phyloP scores from a whole-genome alignment of 108 stramenopile species.

The Skeletonema potamos region DNA sequence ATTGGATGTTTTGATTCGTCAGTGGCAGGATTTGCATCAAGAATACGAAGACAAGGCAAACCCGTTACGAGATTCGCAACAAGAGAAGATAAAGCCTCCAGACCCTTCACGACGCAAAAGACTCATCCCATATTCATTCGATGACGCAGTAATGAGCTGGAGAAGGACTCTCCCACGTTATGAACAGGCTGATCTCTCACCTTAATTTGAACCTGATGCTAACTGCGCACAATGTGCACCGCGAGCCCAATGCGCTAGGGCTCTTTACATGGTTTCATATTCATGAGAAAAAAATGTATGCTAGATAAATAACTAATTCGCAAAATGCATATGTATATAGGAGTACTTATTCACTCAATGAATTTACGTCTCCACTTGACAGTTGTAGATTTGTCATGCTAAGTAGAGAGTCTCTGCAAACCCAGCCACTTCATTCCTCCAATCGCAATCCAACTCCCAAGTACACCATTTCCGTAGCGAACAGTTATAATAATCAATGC shows the following conservation, averaged over 20 bases:
- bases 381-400: background rate
- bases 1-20: constrained; percentile 50
- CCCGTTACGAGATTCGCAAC: constrained; percentile 31
- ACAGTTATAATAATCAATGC: constrained; percentile 43
- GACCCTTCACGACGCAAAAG: constrained; percentile 23
- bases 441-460: constrained; percentile 78
- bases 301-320: background rate
- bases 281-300: background rate
- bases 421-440: constrained; percentile 69
- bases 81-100: constrained; percentile 18
- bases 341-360: background rate
- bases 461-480: constrained; percentile 66
- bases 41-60: constrained; percentile 37
- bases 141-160: constrained; percentile 13
- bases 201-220: background rate
- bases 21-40: constrained; percentile 38
- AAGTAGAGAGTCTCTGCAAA: constrained; percentile 59
- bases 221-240: background rate
- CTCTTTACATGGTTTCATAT: background rate
- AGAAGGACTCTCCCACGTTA: background rate
- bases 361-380: no score
- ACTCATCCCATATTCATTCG: constrained; percentile 15
- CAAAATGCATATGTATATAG: background rate
- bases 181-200: background rate
- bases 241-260: background rate